Evolutionary conservation across 2,329 filamentous ascomycete genomes (phyloP).

Genomic region (Nannizziopsis arthrosporioides): DNA sequence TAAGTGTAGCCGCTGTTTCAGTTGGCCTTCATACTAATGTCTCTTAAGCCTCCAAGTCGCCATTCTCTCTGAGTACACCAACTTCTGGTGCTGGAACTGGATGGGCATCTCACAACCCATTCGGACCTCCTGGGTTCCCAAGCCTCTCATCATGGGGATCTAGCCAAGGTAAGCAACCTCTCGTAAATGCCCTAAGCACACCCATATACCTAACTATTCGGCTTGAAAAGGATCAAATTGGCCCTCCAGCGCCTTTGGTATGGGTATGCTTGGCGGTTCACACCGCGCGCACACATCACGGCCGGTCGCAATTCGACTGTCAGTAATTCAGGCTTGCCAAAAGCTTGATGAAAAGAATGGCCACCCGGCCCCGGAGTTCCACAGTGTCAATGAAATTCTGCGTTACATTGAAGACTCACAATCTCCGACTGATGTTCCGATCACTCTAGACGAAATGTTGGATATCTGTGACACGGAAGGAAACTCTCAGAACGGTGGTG

Average conservation of each 20-base stretch:
- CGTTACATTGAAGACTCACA: slow-evolving; percentile 52
- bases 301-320: slow-evolving; percentile 56
- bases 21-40: not conserved
- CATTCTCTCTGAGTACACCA: slow-evolving; percentile 24
- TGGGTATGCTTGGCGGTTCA: slow-evolving; percentile 35
- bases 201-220: slow-evolving; percentile 15
- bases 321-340: slow-evolving; percentile 70
- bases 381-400: slow-evolving; percentile 54
- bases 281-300: slow-evolving; percentile 48
- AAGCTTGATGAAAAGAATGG: slow-evolving; percentile 38
- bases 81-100: slow-evolving; percentile 20
- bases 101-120: slow-evolving; percentile 29
- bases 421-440: slow-evolving; percentile 44
- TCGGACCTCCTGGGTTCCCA: slow-evolving; percentile 30
- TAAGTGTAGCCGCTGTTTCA: slow-evolving; percentile 20
- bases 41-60: slow-evolving; percentile 23
- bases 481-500: slow-evolving; percentile 73
- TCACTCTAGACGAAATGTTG: slow-evolving; percentile 57
- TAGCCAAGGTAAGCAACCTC: slow-evolving; percentile 23
- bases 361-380: slow-evolving; percentile 48
- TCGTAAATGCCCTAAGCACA: not conserved
- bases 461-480: slow-evolving; percentile 87
- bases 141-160: slow-evolving; percentile 30
- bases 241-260: slow-evolving; percentile 40
- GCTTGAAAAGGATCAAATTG: slow-evolving; percentile 32